Base-by-base conservation (phyloP, 345 rosid genomes). In the Hibiscus syriacus region DNA sequence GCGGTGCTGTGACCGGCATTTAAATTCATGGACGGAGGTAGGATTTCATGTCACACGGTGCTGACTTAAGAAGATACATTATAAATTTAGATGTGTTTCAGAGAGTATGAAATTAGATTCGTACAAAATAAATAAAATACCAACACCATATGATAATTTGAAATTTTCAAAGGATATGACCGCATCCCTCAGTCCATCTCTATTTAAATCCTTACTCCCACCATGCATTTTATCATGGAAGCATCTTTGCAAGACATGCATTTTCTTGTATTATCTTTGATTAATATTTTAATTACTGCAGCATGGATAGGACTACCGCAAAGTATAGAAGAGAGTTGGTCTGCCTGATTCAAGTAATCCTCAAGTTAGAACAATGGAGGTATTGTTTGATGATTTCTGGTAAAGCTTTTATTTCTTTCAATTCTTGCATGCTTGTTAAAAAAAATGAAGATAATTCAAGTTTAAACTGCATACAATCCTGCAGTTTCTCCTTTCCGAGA, bases 291-390 rank as follows among this genome's bases (percentile, higher is more conserved):
- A 17, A 17, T 6, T 53, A 68, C 12, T 57, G 71, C 75, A 87
- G 92, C 19, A 69, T 80, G 89, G 83, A 84, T 8, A 68, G 76
- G 55, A 81, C 77, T 10, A 69, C 81, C 32, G 65, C 70, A 13
- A 81, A 69, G 79, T 87, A 87, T 30, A 66, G 79, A 30, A 76
- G 70, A 13, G 80, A 82, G 70, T 77, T 17, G 83, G 86, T 5
- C 61, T 75, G 65, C 61, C 76, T 2, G 70, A 67, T 38, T 49
- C 87, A 14, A 64, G 11, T 16, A 71, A 70, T 10, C 76, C 23
- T n/a, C 59, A 25, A 17, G 49, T 67, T 22, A 70, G 71, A 72
- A 75, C 84, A 58, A 10, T 26, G 32, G 79, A 87, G 87, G 92
- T 86, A 76, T 10, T 20, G 12, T 61, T 10, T 61, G 49, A 61